Base-by-base conservation (phyloP, 83 land plant genomes). In the Thuja plicata region DNA sequence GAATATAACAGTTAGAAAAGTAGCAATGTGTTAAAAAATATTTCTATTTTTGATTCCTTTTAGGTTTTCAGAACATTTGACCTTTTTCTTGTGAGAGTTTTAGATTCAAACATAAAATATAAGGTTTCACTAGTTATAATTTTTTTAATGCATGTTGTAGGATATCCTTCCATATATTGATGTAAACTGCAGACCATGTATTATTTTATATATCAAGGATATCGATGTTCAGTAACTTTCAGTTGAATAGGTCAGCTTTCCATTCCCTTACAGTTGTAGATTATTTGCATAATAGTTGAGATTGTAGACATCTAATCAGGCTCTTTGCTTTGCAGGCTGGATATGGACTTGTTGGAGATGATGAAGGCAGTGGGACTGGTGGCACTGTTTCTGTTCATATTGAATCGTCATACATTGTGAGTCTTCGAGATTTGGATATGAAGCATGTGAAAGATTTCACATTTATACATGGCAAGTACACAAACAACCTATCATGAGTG, bases 361-460 rank as follows among this genome's bases (percentile, higher is more conserved):
- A 97, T 52, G 99, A 98, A 85, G 89, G 94, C 85, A 89, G 83
- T 89, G 90, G 86, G 52, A 52, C 91, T 76, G 93, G 95, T 24
- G 94, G 92, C 89, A 90, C 93, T 37, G 45, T 91, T 91, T 92
- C 96, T 91, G 95, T 94, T 41, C 96, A 92, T 41, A 87, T 98
- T 87, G 98, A 95, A 79, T 97, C 98, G 50, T 97, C 99, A 30
- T 96, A 98, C 87, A 87, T 96, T 13, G 95, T 97, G 70, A 93
- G 88, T 87, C 86, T 98, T 86, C 94, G 94, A 32, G 99, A 97
- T 87, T 88, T 98, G 94, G 99, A 95, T 84, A 93, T 98, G 95
- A 98, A 95, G 88, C 97, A 96, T 88, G 91, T 96, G 34, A 98
- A 98, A 92, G 99, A 98, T 87, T 98, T 97, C 79, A 92, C 93